These are phyloP conservation scores for Fusarium lyarnte DNA, from an alignment of 2,329 filamentous ascomycete genomes.

Conservation along the genomic window DNA sequence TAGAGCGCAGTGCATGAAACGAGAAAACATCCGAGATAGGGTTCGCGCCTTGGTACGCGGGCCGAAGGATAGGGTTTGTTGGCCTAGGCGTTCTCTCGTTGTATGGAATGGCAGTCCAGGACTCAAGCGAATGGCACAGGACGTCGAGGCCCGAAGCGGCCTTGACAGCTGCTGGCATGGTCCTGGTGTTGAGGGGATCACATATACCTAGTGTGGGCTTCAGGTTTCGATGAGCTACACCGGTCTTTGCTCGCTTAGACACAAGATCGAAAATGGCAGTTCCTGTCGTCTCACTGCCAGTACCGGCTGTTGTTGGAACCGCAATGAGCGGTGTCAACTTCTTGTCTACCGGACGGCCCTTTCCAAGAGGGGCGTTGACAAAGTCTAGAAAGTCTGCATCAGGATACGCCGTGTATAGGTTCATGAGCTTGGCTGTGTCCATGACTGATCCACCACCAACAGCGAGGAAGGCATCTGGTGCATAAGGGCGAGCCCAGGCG, in stretches of 20 bases:
- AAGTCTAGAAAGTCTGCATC: conserved; percentile 97
- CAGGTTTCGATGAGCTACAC: conserved; percentile 92
- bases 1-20: conserved; percentile 81
- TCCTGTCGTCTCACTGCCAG: conserved; percentile 93
- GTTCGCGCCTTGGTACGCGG: conserved; percentile 96
- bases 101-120: conserved; percentile 97
- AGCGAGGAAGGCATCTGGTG: conserved; percentile 89
- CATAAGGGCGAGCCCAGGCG: conserved; percentile 80
- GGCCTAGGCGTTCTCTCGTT: conserved; percentile 85
- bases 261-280: conserved; percentile 98
- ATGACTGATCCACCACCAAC: conserved; percentile 93
- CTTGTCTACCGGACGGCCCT: conserved; percentile 79
- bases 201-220: conserved; percentile 94
- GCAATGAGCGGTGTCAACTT: conserved; percentile 80
- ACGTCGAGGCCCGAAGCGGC: conserved; percentile 93
- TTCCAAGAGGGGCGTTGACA: conserved; percentile 93
- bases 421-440: conserved; percentile 98
- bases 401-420: conserved; percentile 89
- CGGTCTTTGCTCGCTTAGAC: conserved; percentile 89
- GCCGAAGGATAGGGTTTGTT: conserved; percentile 86
- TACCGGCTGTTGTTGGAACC: conserved; percentile 84
- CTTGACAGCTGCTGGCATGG: conserved; percentile 95
- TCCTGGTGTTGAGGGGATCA: conserved; percentile 87
- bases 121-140: conserved; percentile 93
- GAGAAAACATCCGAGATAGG: conserved; percentile 98